Base-by-base conservation (phyloP, 768 basidiomycete species). In the Suillus variegatus region DNA sequence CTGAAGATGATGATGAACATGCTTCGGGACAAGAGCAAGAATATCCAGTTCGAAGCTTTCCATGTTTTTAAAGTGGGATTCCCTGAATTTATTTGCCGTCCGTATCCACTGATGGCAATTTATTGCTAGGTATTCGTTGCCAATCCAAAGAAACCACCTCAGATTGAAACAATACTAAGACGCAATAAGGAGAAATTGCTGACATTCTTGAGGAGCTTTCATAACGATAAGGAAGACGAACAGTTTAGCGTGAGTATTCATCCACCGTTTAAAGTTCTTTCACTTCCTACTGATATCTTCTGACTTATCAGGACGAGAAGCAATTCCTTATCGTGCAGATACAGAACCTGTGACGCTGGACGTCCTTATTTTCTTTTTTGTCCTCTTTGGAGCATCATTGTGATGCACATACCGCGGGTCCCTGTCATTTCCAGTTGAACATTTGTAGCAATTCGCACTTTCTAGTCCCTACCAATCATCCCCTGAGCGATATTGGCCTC, bases 1-100 rank as follows among this genome's bases (percentile, higher is more conserved):
- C 84, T 99, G 68, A 98, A 99, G 89, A 94, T 97, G 91, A 97
- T 99, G 94, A 99, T 99, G 97, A 99, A 99, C 78, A 85, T 99
- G 64, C 82, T 99, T 64, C 86, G 96, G 67, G 95, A 98, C 76
- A 97, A 96, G 86, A 98, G 96, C 85, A 94, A 95, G 84, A 99
- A 99, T 78, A 99, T 99, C 55, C 97, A 99, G 77, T 99, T 99
- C 64, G 97, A 99, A 76, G 97, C 97, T 3, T 99, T 99, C 80
- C 97, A 99, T 73, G 97, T 99, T 46, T 99, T 99, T 87, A 99
- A 99, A 88, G 97, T 95, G 62, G n/a, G 85, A 72, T 3, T 18
- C 36, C 36, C 25, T 32, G 18, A 41, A 40, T 43, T 28, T 20
- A 49, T 57, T 58, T 54, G 52, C 14, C 12, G 25, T 6, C 12